Evolutionary conservation across 768 basidiomycete genomes (phyloP).

Genomic region (Pulveroboletus sp.): DNA sequence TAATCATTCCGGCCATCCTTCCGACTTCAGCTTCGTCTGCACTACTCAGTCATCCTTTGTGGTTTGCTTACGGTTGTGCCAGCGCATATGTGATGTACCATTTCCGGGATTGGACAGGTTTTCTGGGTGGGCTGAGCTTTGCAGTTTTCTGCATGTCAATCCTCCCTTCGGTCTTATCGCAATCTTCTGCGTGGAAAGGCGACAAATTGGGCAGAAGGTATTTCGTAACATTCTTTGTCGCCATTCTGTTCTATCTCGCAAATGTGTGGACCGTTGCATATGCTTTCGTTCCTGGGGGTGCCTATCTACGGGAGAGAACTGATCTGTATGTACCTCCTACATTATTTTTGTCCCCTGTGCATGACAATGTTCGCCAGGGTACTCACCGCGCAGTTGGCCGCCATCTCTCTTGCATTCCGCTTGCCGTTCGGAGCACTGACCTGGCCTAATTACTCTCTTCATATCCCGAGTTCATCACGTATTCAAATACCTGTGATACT

Average conservation of each 20-base stretch:
- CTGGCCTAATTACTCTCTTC: neutral
- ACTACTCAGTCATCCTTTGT: conserved; percentile 43
- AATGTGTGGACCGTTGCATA: conserved; percentile 85
- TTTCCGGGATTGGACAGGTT: conserved; percentile 65
- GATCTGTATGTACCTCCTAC: conserved; percentile 48
- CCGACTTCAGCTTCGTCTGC: conserved; percentile 12
- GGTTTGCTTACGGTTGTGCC: conserved; percentile 51
- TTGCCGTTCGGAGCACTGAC: conserved; percentile 28
- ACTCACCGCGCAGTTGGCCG: conserved; percentile 46
- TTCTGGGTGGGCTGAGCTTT: conserved; percentile 57
- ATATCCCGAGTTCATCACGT: conserved; percentile 18
- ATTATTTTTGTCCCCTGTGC: neutral
- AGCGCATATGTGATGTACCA: conserved; percentile 54
- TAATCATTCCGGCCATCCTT: conserved; percentile 39
- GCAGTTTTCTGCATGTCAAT: conserved; percentile 63
- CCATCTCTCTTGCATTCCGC: conserved; percentile 45
- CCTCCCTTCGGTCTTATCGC: conserved; percentile 49
- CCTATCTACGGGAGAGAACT: conserved; percentile 71
- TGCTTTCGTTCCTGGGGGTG: conserved; percentile 82
- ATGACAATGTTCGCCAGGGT: conserved; percentile 37
- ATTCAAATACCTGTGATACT: conserved; percentile 33
- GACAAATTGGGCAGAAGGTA: conserved; percentile 45
- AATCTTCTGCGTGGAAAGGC: conserved; percentile 36
- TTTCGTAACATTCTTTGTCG: conserved; percentile 54
- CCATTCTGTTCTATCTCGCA: conserved; percentile 58